Evolutionary conservation across 176 grass and related monocot genomes (phyloP), one percentile per base, ranked within the genome.

Genomic region (Elymus sibiricus): DNA sequence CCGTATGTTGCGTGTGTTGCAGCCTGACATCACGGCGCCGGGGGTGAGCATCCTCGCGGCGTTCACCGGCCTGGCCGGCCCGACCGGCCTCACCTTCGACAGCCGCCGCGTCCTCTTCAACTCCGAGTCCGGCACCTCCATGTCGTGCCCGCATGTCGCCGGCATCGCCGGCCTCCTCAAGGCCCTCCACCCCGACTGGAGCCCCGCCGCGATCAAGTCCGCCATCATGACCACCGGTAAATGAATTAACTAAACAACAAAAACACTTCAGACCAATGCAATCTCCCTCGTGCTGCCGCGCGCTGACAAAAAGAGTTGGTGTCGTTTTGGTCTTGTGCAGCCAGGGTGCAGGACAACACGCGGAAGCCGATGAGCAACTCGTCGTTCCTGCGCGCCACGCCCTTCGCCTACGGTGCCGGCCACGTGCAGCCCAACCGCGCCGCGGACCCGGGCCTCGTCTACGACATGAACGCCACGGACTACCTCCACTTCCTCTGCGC

Each of bases 21-120:
- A 96, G 94, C 97, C 97, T 78, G 97, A 98, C 73, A 94, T 98
- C 82, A 98, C 97, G 9, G 97, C 97, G 35, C 97, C 97, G 9
- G 97, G 97, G 14, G 94, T 98, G 4, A 93, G 94, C 79, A 94
- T 98, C 69, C 89, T 96, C 0, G 94, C 94, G 34, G 97, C 94
- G 6, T 95, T 90, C 84, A 88, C 76, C 35, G 88, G 88, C 70
- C 74, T 82, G 32, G 70, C 82, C 0, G 86, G 97, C 3, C 92
- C 96, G n/a, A 98, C 90, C 0, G 88, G 90, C 10, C 79, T 95
- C 28, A 26, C 84, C 84, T 95, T 95, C 42, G 96, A 98, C 78
- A 70, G 74, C 19, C 90, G 97, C 79, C 94, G 92, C 26, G 89
- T 96, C 26, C 90, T 87, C 70, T 99, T 96, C 86, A 99, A 96